Evolutionary conservation across 1,284 basidiomycete genomes (phyloP), one percentile per base, ranked within the genome.

Genomic region (Pseudozyma sp.): DNA sequence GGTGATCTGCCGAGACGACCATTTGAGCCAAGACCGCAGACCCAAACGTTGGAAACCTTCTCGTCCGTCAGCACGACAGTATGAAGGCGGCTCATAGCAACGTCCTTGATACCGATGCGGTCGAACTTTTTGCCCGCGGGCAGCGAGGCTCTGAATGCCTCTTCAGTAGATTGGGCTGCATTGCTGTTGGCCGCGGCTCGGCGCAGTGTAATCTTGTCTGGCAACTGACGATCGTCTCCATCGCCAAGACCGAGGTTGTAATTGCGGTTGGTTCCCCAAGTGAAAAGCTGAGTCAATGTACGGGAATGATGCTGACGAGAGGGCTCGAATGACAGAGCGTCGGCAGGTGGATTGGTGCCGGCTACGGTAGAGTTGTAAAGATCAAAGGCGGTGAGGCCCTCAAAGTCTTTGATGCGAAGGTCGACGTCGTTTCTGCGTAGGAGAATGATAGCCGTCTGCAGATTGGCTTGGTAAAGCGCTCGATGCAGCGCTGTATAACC

Each of bases 331-430:
- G 58, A 61, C 12, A 76, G 38, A 2, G 73, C 64, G 48, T 76
- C 70, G 7, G 68, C 42, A 7, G 57, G 52, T 0, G 81, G 82
- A 56, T 78, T 80, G 5, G 82, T 83, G 11, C 82, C 82, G 1
- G 70, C 60, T 13, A 85, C 77, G 18, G 83, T 84, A 10, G 80
- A 76, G 81, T 97, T 97, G 87, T 95, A 98, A 31, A 99, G 86
- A 81, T 99, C 96, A 75, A 95, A 95, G 0, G 95, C 90, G 0
- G 93, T 94, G 84, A 97, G 91, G 1, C 95, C 96, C 81, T 98
- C 96, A 40, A 87, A 84, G 81, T 99, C 97, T 85, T 94, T 95
- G 61, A 94, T 79, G 1, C 89, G 87, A 0, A 88, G 86, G 80
- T 98, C 94, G 18, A 90, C 90, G 79, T 96, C 93, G 34, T 88